Evolutionary conservation across 2,329 filamentous ascomycete genomes (phyloP).

Genomic region (Laburnicola sp.): DNA sequence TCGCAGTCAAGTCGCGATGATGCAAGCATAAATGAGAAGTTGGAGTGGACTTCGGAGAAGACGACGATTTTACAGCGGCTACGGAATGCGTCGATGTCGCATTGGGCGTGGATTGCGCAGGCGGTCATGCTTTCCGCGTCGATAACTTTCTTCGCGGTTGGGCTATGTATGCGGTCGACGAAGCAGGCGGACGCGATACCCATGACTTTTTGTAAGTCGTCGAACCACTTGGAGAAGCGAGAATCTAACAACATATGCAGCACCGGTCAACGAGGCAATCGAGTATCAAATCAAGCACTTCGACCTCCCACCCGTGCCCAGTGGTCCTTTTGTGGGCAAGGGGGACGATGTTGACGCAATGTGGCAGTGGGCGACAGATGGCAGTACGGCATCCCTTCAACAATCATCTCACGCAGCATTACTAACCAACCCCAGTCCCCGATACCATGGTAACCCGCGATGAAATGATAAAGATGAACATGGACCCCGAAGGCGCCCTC

Average conservation of each 20-base stretch:
- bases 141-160: constrained; percentile 17
- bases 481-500: constrained; percentile 20
- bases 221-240: background rate
- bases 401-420: background rate
- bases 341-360: constrained; percentile 18
- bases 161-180: constrained; percentile 12
- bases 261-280: constrained; percentile 19
- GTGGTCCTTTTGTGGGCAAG: constrained; percentile 17
- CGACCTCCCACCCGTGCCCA: constrained; percentile 17
- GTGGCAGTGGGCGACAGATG: constrained; percentile 20
- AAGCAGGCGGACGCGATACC: constrained; percentile 15
- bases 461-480: constrained; percentile 23
- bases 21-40: constrained; percentile 17
- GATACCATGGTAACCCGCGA: constrained; percentile 22
- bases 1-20: constrained; percentile 13
- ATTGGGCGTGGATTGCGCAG: constrained; percentile 15
- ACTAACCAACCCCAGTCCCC: constrained; percentile 13
- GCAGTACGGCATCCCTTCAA: constrained; percentile 5
- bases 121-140: constrained; percentile 15
- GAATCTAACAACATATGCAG: constrained; percentile 4
- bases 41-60: constrained; percentile 17
- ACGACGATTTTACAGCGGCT: constrained; percentile 1
- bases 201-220: constrained; percentile 19
- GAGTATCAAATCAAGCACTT: constrained; percentile 21
- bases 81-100: constrained; percentile 10